Evolutionary conservation across 495 filamentous ascomycete species (phyloP).

Genomic region (Rhizodiscina lignyota): DNA sequence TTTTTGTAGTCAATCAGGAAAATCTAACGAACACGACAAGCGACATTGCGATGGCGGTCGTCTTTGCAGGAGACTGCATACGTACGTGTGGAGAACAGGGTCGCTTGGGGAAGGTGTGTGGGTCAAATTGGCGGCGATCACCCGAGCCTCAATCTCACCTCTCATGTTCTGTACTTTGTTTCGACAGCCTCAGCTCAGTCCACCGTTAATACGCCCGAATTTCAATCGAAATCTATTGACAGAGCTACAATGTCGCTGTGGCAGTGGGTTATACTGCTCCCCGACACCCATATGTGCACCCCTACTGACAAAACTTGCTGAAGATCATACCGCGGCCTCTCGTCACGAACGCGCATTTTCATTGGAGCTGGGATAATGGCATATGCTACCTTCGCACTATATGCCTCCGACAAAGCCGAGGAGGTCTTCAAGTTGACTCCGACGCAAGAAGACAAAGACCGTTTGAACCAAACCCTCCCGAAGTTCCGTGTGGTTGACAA

Average conservation of each 20-base stretch:
- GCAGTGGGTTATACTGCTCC: slow-evolving; percentile 12
- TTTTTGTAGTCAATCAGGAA: no score
- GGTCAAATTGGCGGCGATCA: no score
- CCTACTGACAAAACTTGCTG: slow-evolving; percentile 3
- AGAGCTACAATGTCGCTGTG: slow-evolving; percentile 20
- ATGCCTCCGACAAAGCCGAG: slow-evolving; percentile 42
- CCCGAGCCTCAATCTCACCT: no score
- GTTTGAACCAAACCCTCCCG: slow-evolving; percentile 32
- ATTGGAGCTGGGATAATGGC: slow-evolving; percentile 49
- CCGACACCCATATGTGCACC: background rate
- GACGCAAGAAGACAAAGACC: slow-evolving; percentile 42
- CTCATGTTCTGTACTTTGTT: no score
- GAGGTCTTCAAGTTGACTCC: slow-evolving; percentile 42
- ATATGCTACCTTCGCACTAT: slow-evolving; percentile 44
- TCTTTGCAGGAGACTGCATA: no score
- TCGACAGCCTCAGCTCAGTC: no score
- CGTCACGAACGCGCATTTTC: slow-evolving; percentile 42
- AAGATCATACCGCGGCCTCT: slow-evolving; percentile 43
- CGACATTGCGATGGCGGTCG: no score
- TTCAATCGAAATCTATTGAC: background rate
- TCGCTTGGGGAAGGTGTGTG: no score
- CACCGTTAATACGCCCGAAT: no score
- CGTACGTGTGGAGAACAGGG: no score
- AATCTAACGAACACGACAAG: no score
- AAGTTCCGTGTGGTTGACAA: slow-evolving; percentile 31